Evolutionary conservation across 495 filamentous ascomycete species (phyloP), one percentile per base, ranked within the genome.

Genomic region (Penicillium macrosclerotiorum): DNA sequence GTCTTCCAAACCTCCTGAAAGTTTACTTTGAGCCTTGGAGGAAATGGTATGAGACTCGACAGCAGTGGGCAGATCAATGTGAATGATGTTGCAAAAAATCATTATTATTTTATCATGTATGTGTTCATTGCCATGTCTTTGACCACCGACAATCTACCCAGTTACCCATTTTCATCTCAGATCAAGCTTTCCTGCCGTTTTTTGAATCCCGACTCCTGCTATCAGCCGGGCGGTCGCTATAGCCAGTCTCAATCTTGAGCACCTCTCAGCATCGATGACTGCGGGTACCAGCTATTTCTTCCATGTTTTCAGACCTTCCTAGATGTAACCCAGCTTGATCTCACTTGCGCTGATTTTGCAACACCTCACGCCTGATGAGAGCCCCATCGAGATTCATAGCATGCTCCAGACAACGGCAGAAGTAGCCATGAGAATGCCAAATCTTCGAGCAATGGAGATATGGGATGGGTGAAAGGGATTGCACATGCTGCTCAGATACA

Each of bases 241-340:
- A 32, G 24, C 39, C 24, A 42, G 39, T 42, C 39, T 42, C 14
- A 23, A 32, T 7, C 63, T 68, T 31, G 61, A 68, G 53, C 59
- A 68, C 37, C 59, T 67, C 34, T 57, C 61, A 29, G 62, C 58
- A 43, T 67, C 63, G 13, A 67, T 65, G 45, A 45, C 68, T 13
- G 60, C 64, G 45, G 63, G 67, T 53, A 57, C 65, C 47, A 61
- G 50, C 30, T 44, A 62, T 54, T 64, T 66, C 55, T 63, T 70
- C 42, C 22, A 49, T 25, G 52, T 50, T 53, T 37, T 19, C 16
- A 39, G 63, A 45, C 58, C 54, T 37, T 57, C 51, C 42, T 68
- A 56, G 60, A 51, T 62, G 50, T 68, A 56, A 62, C 60, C 64
- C 30, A 65, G n/a, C n/a, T n/a, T n/a, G n/a, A n/a, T n/a, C 13